Evolutionary conservation across 2,329 filamentous ascomycete genomes (phyloP).

Genomic region (Aspergillus intermedius): DNA sequence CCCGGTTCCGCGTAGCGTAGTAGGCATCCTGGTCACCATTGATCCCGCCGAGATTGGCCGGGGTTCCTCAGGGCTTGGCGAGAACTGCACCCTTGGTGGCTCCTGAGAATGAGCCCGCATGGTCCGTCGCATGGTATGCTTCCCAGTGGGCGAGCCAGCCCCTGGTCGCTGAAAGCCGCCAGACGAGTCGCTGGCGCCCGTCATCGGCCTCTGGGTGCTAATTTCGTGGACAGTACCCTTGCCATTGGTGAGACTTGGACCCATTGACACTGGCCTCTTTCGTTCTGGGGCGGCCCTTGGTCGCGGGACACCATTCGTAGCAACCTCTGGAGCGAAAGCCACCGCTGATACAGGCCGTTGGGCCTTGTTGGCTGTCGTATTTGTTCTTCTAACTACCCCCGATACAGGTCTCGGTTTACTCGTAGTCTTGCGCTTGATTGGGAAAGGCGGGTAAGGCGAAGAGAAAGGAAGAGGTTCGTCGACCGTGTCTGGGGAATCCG

Average conservation of each 20-base stretch:
- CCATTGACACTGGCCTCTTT: conserved; percentile 19
- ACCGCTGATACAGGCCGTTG: conserved; percentile 16
- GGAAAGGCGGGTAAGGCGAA: conserved; percentile 13
- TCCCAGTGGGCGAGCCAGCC: conserved; percentile 37
- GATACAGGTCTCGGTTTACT: not conserved
- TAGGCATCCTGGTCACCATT: conserved; percentile 37
- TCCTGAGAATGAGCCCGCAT: conserved; percentile 55
- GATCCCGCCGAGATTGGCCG: conserved; percentile 41
- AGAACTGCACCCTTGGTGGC: conserved; percentile 27
- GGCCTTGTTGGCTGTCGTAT: conserved; percentile 4
- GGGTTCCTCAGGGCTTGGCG: conserved; percentile 44
- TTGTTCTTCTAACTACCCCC: not conserved
- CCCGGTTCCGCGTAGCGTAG: conserved; percentile 45
- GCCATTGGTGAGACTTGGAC: conserved; percentile 13
- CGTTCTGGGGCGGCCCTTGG: conserved; percentile 1
- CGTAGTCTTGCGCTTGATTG: conserved; percentile 4
- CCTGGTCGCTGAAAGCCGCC: conserved; percentile 73
- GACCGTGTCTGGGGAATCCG: conserved; percentile 14
- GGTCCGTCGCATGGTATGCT: conserved; percentile 62
- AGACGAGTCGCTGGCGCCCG: conserved; percentile 59
- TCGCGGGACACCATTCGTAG: conserved; percentile 3
- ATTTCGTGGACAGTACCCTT: conserved; percentile 4
- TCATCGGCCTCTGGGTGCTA: conserved; percentile 44
- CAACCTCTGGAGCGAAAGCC: conserved; percentile 8
- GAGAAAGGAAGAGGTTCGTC: conserved; percentile 10